Evolutionary conservation across 192 early-diverging fungal genomes (phyloP), one percentile per base, ranked within the genome.

Genomic region (Podila epicladia): DNA sequence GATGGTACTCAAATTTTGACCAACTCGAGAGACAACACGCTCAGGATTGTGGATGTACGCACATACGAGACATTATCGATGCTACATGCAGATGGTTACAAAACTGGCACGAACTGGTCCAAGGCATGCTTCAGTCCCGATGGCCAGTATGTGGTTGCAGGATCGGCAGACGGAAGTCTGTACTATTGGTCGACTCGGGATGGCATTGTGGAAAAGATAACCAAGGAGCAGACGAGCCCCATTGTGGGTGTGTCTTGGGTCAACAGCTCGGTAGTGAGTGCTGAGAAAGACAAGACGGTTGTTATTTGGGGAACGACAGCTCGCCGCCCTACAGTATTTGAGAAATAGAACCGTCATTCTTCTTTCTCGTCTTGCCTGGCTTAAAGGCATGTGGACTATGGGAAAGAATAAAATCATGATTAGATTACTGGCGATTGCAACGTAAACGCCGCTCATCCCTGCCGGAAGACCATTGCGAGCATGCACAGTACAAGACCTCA

Each of bases 21-120:
- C 19, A 99, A 96, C 79, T 97, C 95, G 31, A 87, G 95, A 57
- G 97, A 99, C 80, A 96, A 97, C 84, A 95, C 94, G 37, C 85
- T 99, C 12, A 90, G 94, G 73, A 82, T 97, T 12, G 83, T 99
- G 58, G 96, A 97, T 75, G 67, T 93, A 11, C 58, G 90, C 8
- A 96, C 91, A 31, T 96, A 92, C 72, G 93, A 93, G 50, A 86
- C 92, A 7, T 71, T 93, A 1, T 84, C 84, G 19, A 90, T 92
- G n/a, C 86, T 91, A 32, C 76, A 88, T 49, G 89, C 94, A 48
- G 90, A 93, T 28, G 86, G 90, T 0, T 99, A 94, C 86, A 90
- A 91, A 62, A 92, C 91, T 62, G 93, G 92, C 8, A 87, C 91
- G 65, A 99, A 97, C 83, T 99, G 96, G 96, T 88, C 95, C 22